A percentile compares a stretch with the other conserved stretches of the same genome.
phyloP scores from a whole-genome alignment of 1,284 basidiomycete species.

The Hymenochaete sp. region DNA sequence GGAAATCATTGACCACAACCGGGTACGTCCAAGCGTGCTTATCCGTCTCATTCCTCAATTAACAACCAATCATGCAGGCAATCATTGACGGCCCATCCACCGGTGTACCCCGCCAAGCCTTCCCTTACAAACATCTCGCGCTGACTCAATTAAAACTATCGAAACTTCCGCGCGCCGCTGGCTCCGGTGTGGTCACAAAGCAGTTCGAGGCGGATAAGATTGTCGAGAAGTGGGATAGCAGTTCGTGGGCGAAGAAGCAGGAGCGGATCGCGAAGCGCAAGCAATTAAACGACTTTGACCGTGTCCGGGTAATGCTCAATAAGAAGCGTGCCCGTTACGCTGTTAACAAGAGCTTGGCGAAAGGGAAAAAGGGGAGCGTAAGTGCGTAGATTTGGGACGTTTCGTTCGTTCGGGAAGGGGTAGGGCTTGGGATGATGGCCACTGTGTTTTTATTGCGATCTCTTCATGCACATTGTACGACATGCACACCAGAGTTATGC shows the following conservation, averaged over 20 bases:
- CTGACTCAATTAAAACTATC: slow-evolving; percentile 84
- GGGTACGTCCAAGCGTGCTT: slow-evolving; percentile 50
- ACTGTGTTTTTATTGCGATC: neutral
- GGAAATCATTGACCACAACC: slow-evolving; percentile 99
- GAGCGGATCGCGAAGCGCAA: slow-evolving; percentile 71
- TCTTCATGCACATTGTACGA: neutral
- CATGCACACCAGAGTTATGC: neutral
- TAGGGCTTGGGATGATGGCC: neutral
- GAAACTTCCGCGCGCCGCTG: slow-evolving; percentile 82
- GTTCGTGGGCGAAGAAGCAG: slow-evolving; percentile 88
- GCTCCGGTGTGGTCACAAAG: slow-evolving; percentile 80
- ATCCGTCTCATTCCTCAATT: neutral
- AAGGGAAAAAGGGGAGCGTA: slow-evolving; percentile 34
- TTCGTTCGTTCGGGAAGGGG: neutral
- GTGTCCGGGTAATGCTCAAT: slow-evolving; percentile 68
- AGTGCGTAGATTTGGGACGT: too few species aligned
- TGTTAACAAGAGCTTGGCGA: slow-evolving; percentile 56
- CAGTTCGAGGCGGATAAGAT: slow-evolving; percentile 76
- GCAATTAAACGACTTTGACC: slow-evolving; percentile 83
- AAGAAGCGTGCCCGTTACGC: slow-evolving; percentile 70
- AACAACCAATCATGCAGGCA: slow-evolving; percentile 47
- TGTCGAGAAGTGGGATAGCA: slow-evolving; percentile 74
- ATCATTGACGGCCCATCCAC: slow-evolving; percentile 92
- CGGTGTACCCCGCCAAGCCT: slow-evolving; percentile 85
- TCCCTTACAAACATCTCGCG: slow-evolving; percentile 87